These are phyloP conservation scores for Mimosa pudica DNA, from an alignment of 306 rosid species.

Conservation along the genomic window DNA sequence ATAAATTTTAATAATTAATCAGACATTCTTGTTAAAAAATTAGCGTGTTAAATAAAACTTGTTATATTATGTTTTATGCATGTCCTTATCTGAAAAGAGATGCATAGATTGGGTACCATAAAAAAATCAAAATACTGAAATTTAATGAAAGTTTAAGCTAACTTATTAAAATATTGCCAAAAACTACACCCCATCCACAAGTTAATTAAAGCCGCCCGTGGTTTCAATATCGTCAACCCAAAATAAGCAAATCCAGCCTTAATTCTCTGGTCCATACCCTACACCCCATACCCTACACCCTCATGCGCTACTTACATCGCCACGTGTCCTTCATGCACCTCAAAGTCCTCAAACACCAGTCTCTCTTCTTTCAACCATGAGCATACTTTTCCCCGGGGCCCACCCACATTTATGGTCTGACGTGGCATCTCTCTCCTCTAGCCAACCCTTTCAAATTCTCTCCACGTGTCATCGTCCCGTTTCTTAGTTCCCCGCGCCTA, in stretches of 20 bases:
- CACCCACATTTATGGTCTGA: background rate
- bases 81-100: no score
- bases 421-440: background rate
- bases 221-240: background rate
- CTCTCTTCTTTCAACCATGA: background rate
- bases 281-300: background rate
- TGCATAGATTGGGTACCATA: no score
- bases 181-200: background rate
- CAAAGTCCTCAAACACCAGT: background rate
- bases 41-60: no score
- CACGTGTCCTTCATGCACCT: slow-evolving; percentile 17
- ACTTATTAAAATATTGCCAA: background rate
- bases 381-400: background rate
- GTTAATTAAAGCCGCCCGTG: background rate
- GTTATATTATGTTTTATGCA: no score
- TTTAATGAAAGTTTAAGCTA: no score
- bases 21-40: no score
- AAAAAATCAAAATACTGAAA: no score
- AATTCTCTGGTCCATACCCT: background rate
- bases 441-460: background rate
- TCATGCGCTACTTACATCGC: background rate
- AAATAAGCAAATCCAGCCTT: background rate
- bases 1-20: no score
- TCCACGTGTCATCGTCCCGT: background rate
- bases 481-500: background rate